Evolutionary conservation across 2,329 filamentous ascomycete genomes (phyloP), one percentile per base, ranked within the genome.

Genomic region (Erysiphe pisi): DNA sequence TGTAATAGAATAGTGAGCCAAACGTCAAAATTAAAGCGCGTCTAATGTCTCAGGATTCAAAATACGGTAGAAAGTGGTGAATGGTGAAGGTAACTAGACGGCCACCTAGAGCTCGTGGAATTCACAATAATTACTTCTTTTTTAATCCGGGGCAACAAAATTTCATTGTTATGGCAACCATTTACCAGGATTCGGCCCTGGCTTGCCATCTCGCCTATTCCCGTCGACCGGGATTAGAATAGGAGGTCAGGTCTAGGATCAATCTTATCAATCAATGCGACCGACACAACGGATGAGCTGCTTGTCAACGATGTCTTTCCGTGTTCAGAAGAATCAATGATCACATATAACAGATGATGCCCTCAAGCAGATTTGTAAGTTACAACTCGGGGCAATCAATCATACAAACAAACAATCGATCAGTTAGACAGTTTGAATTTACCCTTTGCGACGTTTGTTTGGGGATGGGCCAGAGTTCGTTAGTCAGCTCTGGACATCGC

Each of bases 141-240:
- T 58, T 36, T 58, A 12, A 22, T 25, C 52, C 52, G n/a, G n/a
- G 52, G 20, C 20, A 58, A 25, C 52, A 58, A 58, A 58, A 74
- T 52, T 75, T 75, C 28, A 75, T 75, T 75, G 73, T 75, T 75
- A 75, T 75, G 73, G 73, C 73, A 75, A 75, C 73, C 47, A 75
- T 47, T 11, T 16, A 28, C 25, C 68, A 58, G 43, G 43, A 45
- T 45, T 45, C 31, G 12, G 12, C 43, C 43, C 14, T 45, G 43
- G 43, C 43, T 45, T 14, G 43, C 9, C 52, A 22, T 58, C 52
- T 58, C 52, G 52, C 52, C 12, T 58, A 58, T 58, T 58, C 52
- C 52, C 52, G 52, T n/a, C n/a, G 52, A 58, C 52, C 20, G 12
- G 52, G 52, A 20, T 14, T 14, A 45, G 43, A 25, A 25, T 3